A percentile compares a stretch with the other conserved stretches of the same genome.
Conservation (phyloP, 2,329 filamentous ascomycete genomes). For the Orbilia brochopaga region DNA sequence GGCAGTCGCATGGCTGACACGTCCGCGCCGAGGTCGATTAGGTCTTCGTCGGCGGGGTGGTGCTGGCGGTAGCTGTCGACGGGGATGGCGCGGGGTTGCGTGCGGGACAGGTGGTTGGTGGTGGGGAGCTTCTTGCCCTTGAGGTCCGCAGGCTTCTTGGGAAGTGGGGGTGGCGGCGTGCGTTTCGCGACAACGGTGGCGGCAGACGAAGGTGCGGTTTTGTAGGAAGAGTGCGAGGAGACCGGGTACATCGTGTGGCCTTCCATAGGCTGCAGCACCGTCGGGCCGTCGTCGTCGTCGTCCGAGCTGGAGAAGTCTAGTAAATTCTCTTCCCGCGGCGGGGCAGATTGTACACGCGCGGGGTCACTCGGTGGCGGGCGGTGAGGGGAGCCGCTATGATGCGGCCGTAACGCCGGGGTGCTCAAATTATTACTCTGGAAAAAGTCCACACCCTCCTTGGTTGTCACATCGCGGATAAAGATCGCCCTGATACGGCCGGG, state of each 20-base stretch:
- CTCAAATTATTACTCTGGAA: slow-evolving; percentile 68
- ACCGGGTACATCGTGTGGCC: slow-evolving; percentile 44
- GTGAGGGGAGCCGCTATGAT: slow-evolving; percentile 25
- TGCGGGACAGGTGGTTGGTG: slow-evolving; percentile 31
- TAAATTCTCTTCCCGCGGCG: slow-evolving; percentile 24
- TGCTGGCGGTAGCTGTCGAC: slow-evolving; percentile 19
- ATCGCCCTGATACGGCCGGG: slow-evolving; percentile 82
- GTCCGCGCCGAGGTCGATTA: not conserved
- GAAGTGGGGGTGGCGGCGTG: slow-evolving; percentile 30
- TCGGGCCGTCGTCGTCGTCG: slow-evolving; percentile 46
- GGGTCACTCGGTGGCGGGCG: no score
- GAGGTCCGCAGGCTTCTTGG: slow-evolving; percentile 47
- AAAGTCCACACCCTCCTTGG: slow-evolving; percentile 71
- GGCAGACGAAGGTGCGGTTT: slow-evolving; percentile 20
- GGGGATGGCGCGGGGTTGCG: slow-evolving; percentile 35
- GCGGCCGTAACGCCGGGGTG: slow-evolving; percentile 15
- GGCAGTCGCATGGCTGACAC: not conserved
- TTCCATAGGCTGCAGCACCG: slow-evolving; percentile 39
- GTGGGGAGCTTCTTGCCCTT: slow-evolving; percentile 41
- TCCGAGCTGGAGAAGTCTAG: slow-evolving; percentile 47
- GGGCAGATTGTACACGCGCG: no score
- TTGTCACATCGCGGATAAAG: slow-evolving; percentile 96
- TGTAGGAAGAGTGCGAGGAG: slow-evolving; percentile 28
- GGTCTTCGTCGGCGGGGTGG: slow-evolving; percentile 16
- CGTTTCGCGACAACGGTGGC: slow-evolving; percentile 11